phyloP scores from a whole-genome alignment of 2,329 filamentous ascomycete species.

The Epichloe baconii region DNA sequence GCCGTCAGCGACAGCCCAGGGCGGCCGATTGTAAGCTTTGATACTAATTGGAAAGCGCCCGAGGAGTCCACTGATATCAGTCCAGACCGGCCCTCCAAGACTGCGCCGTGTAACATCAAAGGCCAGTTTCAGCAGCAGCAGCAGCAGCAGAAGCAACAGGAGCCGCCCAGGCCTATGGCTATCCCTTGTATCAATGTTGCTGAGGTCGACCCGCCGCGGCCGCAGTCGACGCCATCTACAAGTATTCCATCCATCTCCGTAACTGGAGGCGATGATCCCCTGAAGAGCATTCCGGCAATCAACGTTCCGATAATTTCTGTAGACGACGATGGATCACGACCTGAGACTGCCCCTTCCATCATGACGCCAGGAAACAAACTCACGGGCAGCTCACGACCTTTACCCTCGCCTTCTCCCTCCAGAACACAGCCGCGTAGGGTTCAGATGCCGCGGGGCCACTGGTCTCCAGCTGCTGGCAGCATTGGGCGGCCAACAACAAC shows the following conservation, averaged over 20 bases:
- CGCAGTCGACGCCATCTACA: slow-evolving; percentile 15
- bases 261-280: slow-evolving; percentile 15
- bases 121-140: slow-evolving; percentile 5
- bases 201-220: slow-evolving; percentile 27
- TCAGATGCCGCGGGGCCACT: slow-evolving; percentile 37
- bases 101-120: slow-evolving; percentile 8
- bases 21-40: slow-evolving; percentile 94
- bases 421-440: slow-evolving; percentile 21
- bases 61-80: slow-evolving; percentile 58
- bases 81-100: slow-evolving; percentile 25
- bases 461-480: slow-evolving; percentile 40
- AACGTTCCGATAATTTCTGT: slow-evolving; percentile 39
- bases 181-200: slow-evolving; percentile 43
- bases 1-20: slow-evolving; percentile 83
- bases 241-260: slow-evolving; percentile 24
- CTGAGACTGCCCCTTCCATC: slow-evolving; percentile 30
- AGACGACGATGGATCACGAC: slow-evolving; percentile 18
- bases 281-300: slow-evolving; percentile 21
- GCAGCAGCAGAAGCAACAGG: not conserved
- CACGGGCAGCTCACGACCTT: slow-evolving; percentile 14
- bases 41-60: slow-evolving; percentile 66
- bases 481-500: slow-evolving; percentile 48
- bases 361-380: slow-evolving; percentile 31
- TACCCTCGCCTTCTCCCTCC: slow-evolving; percentile 33
- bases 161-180: slow-evolving; percentile 23